These are phyloP conservation scores for Hygrocybe punicea DNA, from an alignment of 768 basidiomycete species.

Conservation along the genomic window DNA sequence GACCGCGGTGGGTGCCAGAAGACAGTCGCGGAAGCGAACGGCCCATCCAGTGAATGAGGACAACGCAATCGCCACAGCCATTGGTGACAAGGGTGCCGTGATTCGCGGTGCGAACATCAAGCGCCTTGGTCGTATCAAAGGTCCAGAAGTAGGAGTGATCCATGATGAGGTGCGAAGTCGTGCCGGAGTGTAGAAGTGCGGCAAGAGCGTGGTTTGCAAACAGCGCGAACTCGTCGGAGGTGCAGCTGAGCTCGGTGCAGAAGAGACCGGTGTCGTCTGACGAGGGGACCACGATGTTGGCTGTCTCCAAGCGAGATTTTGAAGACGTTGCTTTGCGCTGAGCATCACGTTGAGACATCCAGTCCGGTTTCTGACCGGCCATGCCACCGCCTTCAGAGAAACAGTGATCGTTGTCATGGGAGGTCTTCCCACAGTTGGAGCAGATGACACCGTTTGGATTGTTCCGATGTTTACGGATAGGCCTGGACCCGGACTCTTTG, in stretches of 20 bases:
- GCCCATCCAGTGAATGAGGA: conserved; percentile 2
- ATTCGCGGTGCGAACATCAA: conserved; percentile 19
- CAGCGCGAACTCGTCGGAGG: background rate
- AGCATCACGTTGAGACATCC: too few relatives aligned
- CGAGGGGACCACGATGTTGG: background rate
- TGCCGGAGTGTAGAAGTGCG: background rate
- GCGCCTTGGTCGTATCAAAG: conserved; percentile 2
- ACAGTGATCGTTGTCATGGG: background rate
- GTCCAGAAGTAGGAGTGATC: conserved; percentile 14
- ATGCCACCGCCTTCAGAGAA: background rate
- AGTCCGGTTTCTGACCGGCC: too few relatives aligned
- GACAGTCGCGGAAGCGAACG: conserved; percentile 15
- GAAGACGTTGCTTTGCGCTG: too few relatives aligned
- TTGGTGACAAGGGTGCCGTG: conserved; percentile 8
- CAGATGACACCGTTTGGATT: background rate
- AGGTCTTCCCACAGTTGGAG: background rate
- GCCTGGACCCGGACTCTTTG: background rate
- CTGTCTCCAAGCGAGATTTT: background rate
- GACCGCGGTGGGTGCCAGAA: conserved; percentile 22
- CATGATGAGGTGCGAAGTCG: conserved; percentile 12
- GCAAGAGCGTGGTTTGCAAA: background rate
- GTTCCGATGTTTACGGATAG: background rate
- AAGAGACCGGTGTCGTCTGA: background rate
- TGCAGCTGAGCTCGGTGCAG: background rate
- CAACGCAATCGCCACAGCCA: conserved; percentile 13